Conservation (phyloP, 768 basidiomycete genomes). For the Gelatoporia subvermispora region DNA sequence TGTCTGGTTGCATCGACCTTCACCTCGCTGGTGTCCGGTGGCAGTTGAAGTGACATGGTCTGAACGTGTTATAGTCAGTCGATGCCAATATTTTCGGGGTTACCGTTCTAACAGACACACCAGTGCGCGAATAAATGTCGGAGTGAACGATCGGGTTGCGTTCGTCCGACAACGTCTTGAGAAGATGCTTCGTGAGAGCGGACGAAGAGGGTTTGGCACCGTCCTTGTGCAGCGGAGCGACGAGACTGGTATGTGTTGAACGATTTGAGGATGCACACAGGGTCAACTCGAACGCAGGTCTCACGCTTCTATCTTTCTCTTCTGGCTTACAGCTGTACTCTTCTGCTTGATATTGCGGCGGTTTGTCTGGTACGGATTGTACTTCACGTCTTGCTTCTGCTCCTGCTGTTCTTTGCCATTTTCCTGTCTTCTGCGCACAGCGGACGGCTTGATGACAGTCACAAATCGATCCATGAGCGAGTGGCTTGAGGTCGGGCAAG, state of each 20-base stretch:
- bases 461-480: conserved; percentile 30
- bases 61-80: conserved; percentile 20
- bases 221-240: conserved; percentile 26
- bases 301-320: conserved; percentile 19
- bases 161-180: conserved; percentile 55
- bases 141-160: conserved; percentile 80
- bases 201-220: conserved; percentile 33
- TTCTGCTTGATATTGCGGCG: conserved; percentile 11
- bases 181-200: conserved; percentile 52
- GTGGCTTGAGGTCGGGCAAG: not conserved
- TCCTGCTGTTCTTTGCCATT: conserved; percentile 14
- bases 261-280: not conserved
- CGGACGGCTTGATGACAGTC: conserved; percentile 20
- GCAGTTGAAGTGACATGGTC: conserved; percentile 58
- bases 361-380: conserved; percentile 21
- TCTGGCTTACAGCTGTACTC: conserved; percentile 23
- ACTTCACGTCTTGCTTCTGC: conserved; percentile 18
- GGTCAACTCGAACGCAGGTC: not conserved
- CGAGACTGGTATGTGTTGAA: conserved; percentile 16
- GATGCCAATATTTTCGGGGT: not conserved
- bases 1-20: conserved; percentile 18
- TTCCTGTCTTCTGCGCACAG: conserved; percentile 5
- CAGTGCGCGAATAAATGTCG: conserved; percentile 55
- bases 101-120: conserved; percentile 28
- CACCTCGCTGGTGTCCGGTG: conserved; percentile 35